Percentiles rank a stretch among this genome's conserved stretches.
Evolutionary conservation across 2,329 filamentous ascomycete species (phyloP).

Genomic region (Neonectria hederae): DNA sequence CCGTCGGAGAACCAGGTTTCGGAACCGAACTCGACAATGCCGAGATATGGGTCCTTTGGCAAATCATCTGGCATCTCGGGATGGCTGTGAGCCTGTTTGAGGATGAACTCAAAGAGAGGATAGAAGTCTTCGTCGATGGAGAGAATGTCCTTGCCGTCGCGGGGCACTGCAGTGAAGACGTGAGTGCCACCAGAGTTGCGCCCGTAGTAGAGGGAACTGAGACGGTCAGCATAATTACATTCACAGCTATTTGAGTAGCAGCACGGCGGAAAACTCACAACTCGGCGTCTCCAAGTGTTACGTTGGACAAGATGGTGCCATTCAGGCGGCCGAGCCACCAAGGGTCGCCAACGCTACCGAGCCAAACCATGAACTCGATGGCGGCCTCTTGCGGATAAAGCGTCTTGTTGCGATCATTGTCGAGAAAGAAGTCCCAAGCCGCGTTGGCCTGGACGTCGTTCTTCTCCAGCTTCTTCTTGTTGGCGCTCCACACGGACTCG

Average conservation of each 20-base stretch:
- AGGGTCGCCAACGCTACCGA: slow-evolving; percentile 38
- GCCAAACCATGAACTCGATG: slow-evolving; percentile 41
- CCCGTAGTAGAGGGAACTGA: slow-evolving; percentile 37
- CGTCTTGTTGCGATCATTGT: slow-evolving; percentile 35
- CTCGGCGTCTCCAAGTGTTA: slow-evolving; percentile 34
- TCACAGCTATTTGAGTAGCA: too few relatives aligned
- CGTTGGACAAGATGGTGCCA: slow-evolving; percentile 32
- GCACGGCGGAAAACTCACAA: slow-evolving; percentile 28
- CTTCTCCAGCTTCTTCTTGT: slow-evolving; percentile 27
- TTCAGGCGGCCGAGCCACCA: slow-evolving; percentile 40
- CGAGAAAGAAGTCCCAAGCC: slow-evolving; percentile 42
- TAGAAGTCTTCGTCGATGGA: slow-evolving; percentile 39
- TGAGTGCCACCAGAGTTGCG: slow-evolving; percentile 37
- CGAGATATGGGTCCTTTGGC: slow-evolving; percentile 35
- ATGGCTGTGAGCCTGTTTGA: slow-evolving; percentile 29
- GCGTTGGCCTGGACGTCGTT: slow-evolving; percentile 32
- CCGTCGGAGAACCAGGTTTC: slow-evolving; percentile 39
- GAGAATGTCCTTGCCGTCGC: slow-evolving; percentile 29
- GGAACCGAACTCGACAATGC: slow-evolving; percentile 37
- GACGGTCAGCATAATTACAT: not conserved
- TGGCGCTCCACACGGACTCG: slow-evolving; percentile 22
- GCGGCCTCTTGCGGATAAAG: slow-evolving; percentile 34
- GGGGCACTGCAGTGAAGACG: slow-evolving; percentile 36
- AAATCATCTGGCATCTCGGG: slow-evolving; percentile 28
- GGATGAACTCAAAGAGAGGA: slow-evolving; percentile 38